phyloP scores from a whole-genome alignment of 1,284 basidiomycete species.

The Fomitopsis pinicola region DNA sequence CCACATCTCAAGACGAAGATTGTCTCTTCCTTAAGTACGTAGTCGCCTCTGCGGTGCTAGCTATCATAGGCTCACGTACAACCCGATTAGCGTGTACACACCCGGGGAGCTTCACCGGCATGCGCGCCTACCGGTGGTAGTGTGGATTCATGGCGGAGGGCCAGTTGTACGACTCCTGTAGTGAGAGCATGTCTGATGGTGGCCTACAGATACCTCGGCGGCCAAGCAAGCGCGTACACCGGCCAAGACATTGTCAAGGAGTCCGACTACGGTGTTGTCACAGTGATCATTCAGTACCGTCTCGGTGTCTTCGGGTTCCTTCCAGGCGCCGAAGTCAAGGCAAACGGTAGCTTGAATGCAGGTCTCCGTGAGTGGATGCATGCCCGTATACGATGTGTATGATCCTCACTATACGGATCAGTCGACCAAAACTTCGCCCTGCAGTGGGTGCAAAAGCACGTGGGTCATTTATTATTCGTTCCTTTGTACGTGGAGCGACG shows the following conservation, averaged over 20 bases:
- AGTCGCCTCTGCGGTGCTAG: background rate
- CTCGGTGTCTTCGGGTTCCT: conserved; percentile 1
- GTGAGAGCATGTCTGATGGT: background rate
- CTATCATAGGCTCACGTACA: too few relatives aligned
- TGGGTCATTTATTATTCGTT: background rate
- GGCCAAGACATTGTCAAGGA: background rate
- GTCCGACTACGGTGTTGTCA: background rate
- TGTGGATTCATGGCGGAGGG: background rate
- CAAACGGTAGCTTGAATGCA: background rate
- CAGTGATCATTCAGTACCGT: background rate
- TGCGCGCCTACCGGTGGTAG: background rate
- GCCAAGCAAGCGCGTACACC: background rate
- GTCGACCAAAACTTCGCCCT: background rate
- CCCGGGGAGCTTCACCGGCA: background rate
- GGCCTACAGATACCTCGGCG: background rate
- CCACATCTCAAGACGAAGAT: background rate
- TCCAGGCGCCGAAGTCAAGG: background rate
- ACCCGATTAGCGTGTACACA: background rate
- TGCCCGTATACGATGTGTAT: too few relatives aligned
- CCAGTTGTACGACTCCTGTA: background rate
- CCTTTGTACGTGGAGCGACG: too few relatives aligned
- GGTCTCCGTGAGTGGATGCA: background rate
- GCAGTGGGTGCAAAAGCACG: background rate
- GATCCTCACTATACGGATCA: background rate
- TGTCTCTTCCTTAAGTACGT: background rate